Base-by-base conservation (phyloP, 176 grass and related monocot species). In the Phoenix dactylifera region DNA sequence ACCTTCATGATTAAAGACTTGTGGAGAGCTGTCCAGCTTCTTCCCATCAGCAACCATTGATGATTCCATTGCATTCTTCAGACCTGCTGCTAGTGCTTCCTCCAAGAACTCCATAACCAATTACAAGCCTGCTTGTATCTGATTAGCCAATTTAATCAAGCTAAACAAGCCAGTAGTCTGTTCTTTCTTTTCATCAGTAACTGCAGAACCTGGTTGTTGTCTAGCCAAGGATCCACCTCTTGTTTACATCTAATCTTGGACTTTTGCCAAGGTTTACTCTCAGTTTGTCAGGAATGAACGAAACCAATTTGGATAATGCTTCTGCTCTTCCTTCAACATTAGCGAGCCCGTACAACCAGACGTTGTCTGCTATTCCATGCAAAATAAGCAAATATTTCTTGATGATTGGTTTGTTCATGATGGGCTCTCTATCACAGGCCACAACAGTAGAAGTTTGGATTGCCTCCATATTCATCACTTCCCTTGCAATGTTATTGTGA, bases 71-170 rank as follows among this genome's bases (percentile, higher is more conserved):
- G 44, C 66, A 71, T 83, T 83, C 73, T 82, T 98, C 66, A 88
- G 62, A 20, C 93, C 84, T 0, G 76, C 76, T 70, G 83, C 93
- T 15, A 98, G 35, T 2, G 84, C 78, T 7, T 67, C 59, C 60
- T 92, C 93, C 52, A 98, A 35, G 60, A 91, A 98, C 26, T 88
- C 84, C 74, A 98, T 72, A 55, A 91, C 93, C 87, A 98, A 73
- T 62, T 65, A 15, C 78, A 79, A 1, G 84, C 63, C 24, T 92
- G 60, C 26, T 64, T 75, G 68, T 76, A 92, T 88, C 81, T 92
- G 81, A 62, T 63, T 88, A 10, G 85, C 93, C 52, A 88, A 59
- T 60, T 65, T 88, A 54, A 92, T 59, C 4, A 84, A 97, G 3
- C 59, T 71, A 1, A 65, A 81, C 0, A 90, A 73, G 18, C 51